Conservation (phyloP, 192 early-diverging fungal species). For the Coemansia sp. region DNA sequence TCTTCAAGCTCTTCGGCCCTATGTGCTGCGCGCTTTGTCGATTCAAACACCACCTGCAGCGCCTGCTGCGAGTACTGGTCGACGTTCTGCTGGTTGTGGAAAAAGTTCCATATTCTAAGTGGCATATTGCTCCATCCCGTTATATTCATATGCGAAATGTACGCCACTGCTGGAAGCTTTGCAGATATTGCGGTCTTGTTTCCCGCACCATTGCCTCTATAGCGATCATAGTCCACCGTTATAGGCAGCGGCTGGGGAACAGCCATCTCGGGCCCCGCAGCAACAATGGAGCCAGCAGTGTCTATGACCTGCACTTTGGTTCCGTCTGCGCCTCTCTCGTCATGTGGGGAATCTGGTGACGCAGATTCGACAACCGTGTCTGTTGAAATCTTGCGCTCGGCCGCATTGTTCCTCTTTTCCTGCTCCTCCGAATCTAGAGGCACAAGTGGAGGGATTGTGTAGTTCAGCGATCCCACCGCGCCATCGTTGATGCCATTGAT, state of each 20-base stretch:
- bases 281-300: constrained; percentile 12
- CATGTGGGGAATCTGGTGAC: background rate
- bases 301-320: constrained; percentile 22
- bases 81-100: constrained; percentile 56
- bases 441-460: constrained; percentile 30
- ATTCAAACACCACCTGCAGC: constrained; percentile 50
- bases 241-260: background rate
- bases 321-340: constrained; percentile 4
- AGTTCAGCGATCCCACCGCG: constrained; percentile 40
- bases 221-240: constrained; percentile 45
- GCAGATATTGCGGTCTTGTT: constrained; percentile 5
- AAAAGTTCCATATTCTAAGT: constrained; percentile 47
- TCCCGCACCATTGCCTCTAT: constrained; percentile 8
- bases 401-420: constrained; percentile 10
- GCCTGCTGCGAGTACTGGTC: constrained; percentile 49
- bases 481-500: constrained; percentile 54
- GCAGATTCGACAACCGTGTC: constrained; percentile 5
- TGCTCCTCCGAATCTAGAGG: constrained; percentile 29
- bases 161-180: constrained; percentile 40
- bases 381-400: constrained; percentile 21
- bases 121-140: constrained; percentile 50
- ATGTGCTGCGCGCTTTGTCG: constrained; percentile 27
- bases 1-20: constrained; percentile 28
- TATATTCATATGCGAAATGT: constrained; percentile 42
- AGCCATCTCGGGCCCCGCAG: background rate